phyloP scores from a whole-genome alignment of 495 filamentous ascomycete species.

The Darksidea phi region DNA sequence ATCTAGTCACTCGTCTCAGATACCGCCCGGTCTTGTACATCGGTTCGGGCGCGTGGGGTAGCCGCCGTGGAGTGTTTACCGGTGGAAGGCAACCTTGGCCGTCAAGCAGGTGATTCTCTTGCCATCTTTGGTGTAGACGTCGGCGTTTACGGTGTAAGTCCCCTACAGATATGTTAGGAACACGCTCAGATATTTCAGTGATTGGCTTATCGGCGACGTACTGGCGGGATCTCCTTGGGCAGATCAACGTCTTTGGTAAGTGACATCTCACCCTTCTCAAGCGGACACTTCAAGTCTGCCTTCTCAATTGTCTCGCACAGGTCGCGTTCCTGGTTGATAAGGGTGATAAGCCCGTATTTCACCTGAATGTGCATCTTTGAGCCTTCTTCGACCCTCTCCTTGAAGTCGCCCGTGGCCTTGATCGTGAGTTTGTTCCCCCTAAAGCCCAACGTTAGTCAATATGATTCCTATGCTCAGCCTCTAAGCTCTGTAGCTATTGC shows the following conservation, averaged over 20 bases:
- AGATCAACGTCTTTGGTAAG: constrained; percentile 81
- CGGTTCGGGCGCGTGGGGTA: background rate
- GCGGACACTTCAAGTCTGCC: constrained; percentile 84
- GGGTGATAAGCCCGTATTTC: constrained; percentile 89
- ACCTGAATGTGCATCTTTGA: constrained; percentile 78
- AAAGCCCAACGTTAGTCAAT: constrained; percentile 12
- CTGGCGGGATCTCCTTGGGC: constrained; percentile 84
- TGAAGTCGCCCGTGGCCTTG: constrained; percentile 69
- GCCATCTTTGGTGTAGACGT: constrained; percentile 70
- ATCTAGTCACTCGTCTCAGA: constrained; percentile 28
- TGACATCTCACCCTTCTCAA: constrained; percentile 68
- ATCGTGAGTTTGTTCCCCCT: constrained; percentile 82
- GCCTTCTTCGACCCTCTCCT: constrained; percentile 66
- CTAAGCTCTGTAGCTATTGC: background rate
- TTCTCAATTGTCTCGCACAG: constrained; percentile 86
- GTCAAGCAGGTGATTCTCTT: constrained; percentile 78
- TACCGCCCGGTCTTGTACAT: constrained; percentile 3
- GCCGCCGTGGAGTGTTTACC: constrained; percentile 31
- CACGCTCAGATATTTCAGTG: background rate
- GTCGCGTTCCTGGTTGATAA: constrained; percentile 74
- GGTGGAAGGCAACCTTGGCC: constrained; percentile 60
- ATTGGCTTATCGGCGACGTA: constrained; percentile 49
- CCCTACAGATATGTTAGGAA: constrained; percentile 56
- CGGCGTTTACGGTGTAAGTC: constrained; percentile 81
- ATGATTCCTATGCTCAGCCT: background rate